phyloP scores from a whole-genome alignment of 176 grass and related monocot genomes.

The Rhynchospora breviuscula region DNA sequence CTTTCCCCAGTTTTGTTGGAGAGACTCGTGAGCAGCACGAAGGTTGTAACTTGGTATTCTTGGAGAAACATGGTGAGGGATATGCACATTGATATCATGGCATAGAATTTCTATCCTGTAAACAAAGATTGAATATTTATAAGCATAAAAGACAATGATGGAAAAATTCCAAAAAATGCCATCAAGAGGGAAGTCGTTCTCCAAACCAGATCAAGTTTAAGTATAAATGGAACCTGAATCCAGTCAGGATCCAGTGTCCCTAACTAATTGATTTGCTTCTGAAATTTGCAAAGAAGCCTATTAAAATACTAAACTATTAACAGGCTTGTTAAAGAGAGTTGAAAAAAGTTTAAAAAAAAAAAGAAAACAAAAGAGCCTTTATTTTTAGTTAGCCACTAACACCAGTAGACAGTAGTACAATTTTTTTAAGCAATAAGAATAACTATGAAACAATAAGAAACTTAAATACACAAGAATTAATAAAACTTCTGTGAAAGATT shows the following conservation, averaged over 20 bases:
- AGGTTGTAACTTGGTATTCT: constrained; percentile 97
- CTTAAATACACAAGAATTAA: background rate
- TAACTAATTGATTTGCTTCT: background rate
- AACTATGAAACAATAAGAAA: background rate
- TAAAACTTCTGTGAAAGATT: background rate
- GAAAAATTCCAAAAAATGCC: background rate
- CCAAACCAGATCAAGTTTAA: background rate
- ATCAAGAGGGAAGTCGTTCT: background rate
- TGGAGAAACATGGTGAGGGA: constrained; percentile 94
- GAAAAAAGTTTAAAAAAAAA: background rate
- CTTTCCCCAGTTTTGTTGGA: constrained; percentile 90
- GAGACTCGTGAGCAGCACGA: constrained; percentile 55
- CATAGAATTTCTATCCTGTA: constrained; percentile 95
- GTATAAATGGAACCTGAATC: background rate
- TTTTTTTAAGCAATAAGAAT: background rate
- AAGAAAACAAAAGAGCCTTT: background rate
- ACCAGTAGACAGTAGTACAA: background rate
- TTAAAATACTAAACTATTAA: background rate
- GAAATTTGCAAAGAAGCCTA: constrained; percentile 5
- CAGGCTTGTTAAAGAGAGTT: background rate
- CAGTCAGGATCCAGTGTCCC: too few relatives aligned
- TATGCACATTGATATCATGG: constrained; percentile 97
- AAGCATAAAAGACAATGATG: background rate
- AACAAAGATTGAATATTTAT: constrained; percentile 19
- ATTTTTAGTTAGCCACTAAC: background rate